A percentile compares a stretch with the other conserved stretches of the same genome.
Conservation (phyloP, 345 rosid species). For the Litchi chinensis region DNA sequence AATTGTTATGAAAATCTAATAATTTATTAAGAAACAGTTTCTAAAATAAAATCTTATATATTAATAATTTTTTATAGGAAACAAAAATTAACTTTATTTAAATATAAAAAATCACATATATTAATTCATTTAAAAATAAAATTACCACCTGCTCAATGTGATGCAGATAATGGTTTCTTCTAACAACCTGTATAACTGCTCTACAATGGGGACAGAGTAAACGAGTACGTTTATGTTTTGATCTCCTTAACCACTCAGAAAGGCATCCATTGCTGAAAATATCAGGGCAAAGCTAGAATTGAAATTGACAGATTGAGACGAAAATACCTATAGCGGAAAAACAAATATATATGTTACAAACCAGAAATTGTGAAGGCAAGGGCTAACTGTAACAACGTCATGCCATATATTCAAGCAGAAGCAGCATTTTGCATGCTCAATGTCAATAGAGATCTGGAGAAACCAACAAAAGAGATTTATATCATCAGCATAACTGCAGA, state of each 20-base stretch:
- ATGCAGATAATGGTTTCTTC: conserved; percentile 80
- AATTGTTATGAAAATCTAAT: neutral
- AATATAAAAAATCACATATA: too few species aligned
- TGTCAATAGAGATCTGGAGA: conserved; percentile 65
- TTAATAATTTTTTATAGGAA: too few species aligned
- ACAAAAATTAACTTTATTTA: too few species aligned
- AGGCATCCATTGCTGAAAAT: conserved; percentile 88
- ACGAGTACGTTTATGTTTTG: conserved; percentile 57
- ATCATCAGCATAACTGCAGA: conserved; percentile 16
- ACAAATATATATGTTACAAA: conserved; percentile 27
- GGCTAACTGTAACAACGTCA: conserved; percentile 88
- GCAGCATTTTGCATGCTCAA: conserved; percentile 84
- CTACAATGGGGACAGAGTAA: conserved; percentile 94
- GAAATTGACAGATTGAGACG: conserved; percentile 17
- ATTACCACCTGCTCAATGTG: conserved; percentile 71
- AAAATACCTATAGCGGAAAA: conserved; percentile 10
- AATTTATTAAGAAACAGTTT: neutral
- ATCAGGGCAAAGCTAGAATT: conserved; percentile 28
- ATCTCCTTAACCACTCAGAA: conserved; percentile 91
- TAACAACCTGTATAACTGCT: conserved; percentile 77
- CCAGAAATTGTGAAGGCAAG: conserved; percentile 98
- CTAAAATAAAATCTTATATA: too few species aligned
- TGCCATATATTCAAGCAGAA: conserved; percentile 94
- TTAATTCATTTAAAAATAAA: too few species aligned
- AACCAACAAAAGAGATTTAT: conserved; percentile 14